These are phyloP conservation scores for Populus hybrid DNA, from an alignment of 441 rosid species.

Conservation along the genomic window DNA sequence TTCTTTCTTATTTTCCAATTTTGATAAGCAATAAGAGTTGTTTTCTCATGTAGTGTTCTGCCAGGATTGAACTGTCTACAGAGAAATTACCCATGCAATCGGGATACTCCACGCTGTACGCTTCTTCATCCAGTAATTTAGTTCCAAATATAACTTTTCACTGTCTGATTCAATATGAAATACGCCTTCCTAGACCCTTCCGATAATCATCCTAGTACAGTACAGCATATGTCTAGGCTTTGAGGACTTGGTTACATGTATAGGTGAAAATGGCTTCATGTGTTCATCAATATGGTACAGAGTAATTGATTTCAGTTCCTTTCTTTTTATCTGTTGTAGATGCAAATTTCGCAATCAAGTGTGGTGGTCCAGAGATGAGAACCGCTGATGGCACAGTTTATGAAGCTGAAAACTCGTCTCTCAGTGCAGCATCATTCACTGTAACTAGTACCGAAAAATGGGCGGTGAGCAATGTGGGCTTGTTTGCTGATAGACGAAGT, in stretches of 20 bases:
- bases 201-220: background rate
- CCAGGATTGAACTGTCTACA: constrained; percentile 37
- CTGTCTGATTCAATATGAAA: background rate
- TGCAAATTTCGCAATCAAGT: constrained; percentile 50
- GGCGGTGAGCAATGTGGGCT: constrained; percentile 68
- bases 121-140: constrained; percentile 1
- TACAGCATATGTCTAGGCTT: background rate
- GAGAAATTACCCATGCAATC: constrained; percentile 29
- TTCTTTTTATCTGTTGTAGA: constrained; percentile 33
- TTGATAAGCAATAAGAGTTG: background rate
- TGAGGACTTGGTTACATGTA: background rate
- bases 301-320: background rate
- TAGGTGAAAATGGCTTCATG: background rate
- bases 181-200: background rate
- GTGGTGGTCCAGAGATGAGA: constrained; percentile 45
- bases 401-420: constrained; percentile 41
- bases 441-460: constrained; percentile 42
- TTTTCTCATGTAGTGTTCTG: constrained; percentile 19
- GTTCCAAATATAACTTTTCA: background rate
- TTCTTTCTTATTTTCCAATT: background rate
- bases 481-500: constrained; percentile 30
- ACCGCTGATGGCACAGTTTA: constrained; percentile 27
- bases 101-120: constrained; percentile 25
- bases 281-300: background rate
- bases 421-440: constrained; percentile 40